Percentiles rank a stretch among this genome's conserved stretches.
These are phyloP conservation scores for Theobroma cacao DNA, from an alignment of 345 rosid genomes.

Conservation along the genomic window DNA sequence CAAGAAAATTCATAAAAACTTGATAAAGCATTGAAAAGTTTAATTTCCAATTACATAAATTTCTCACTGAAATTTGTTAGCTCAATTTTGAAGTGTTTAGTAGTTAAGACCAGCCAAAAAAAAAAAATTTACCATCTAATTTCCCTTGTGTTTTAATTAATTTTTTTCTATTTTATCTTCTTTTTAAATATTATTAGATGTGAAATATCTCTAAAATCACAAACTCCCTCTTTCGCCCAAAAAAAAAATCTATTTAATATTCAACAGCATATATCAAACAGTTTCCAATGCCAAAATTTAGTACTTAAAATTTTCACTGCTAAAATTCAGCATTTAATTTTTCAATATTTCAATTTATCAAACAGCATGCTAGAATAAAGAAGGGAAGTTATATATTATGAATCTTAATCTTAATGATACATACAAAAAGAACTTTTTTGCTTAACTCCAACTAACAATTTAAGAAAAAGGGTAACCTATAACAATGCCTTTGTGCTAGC, in stretches of 20 bases:
- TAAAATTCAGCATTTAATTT: not conserved
- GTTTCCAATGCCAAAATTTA: not conserved
- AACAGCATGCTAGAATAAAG: not conserved
- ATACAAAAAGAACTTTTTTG: not conserved
- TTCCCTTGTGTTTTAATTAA: not conserved
- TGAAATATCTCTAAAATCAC: constrained; percentile 1
- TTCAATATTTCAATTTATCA: not conserved
- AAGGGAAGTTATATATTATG: not conserved
- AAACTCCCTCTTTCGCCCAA: not conserved
- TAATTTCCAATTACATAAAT: not conserved
- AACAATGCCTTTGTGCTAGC: not conserved
- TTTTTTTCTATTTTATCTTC: not conserved
- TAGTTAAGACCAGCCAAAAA: not conserved
- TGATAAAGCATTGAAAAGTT: not conserved
- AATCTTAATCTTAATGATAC: not conserved
- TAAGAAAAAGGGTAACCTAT: not conserved
- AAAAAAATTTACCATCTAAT: not conserved
- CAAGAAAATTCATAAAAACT: not conserved
- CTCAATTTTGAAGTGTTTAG: not conserved
- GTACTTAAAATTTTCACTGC: not conserved
- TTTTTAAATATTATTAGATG: not conserved
- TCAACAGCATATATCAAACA: not conserved
- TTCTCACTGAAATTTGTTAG: not conserved
- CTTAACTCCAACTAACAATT: not conserved
- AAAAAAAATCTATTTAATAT: not conserved